phyloP scores from a whole-genome alignment of 441 rosid genomes.

The Eutrema salsugineum region DNA sequence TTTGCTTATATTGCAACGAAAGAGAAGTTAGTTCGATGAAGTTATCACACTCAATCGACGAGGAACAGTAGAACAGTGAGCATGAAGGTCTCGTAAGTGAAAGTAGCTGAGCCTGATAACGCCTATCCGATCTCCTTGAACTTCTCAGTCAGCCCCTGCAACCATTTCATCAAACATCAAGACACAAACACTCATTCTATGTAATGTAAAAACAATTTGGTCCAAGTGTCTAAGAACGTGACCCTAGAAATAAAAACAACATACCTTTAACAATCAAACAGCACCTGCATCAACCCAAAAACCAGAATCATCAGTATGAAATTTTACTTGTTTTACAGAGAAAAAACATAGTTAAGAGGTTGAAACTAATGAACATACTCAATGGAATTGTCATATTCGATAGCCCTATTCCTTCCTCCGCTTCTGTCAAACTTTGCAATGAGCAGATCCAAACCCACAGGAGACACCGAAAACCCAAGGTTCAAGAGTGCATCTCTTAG shows the following conservation, averaged over 20 bases:
- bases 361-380: slow-evolving; percentile 46
- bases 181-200: background rate
- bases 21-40: background rate
- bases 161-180: slow-evolving; percentile 3
- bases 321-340: background rate
- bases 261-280: slow-evolving; percentile 94
- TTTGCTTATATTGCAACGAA: background rate
- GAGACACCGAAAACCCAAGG: slow-evolving; percentile 72
- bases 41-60: slow-evolving; percentile 38
- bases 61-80: slow-evolving; percentile 81
- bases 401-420: slow-evolving; percentile 66
- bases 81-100: slow-evolving; percentile 80
- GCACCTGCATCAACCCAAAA: slow-evolving; percentile 53
- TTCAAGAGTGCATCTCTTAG: slow-evolving; percentile 76
- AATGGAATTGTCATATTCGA: slow-evolving; percentile 91
- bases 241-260: background rate
- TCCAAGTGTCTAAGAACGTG: background rate
- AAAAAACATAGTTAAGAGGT: no score
- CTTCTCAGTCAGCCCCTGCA: slow-evolving; percentile 83
- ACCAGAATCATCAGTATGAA: background rate
- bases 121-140: slow-evolving; percentile 72
- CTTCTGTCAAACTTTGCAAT: slow-evolving; percentile 82
- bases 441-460: slow-evolving; percentile 61
- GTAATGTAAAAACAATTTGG: background rate
- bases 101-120: slow-evolving; percentile 71